Percentiles rank a stretch among this genome's conserved stretches.
Conservation (phyloP, 352 stramenopile genomes). For the Pythium guiyangense region DNA sequence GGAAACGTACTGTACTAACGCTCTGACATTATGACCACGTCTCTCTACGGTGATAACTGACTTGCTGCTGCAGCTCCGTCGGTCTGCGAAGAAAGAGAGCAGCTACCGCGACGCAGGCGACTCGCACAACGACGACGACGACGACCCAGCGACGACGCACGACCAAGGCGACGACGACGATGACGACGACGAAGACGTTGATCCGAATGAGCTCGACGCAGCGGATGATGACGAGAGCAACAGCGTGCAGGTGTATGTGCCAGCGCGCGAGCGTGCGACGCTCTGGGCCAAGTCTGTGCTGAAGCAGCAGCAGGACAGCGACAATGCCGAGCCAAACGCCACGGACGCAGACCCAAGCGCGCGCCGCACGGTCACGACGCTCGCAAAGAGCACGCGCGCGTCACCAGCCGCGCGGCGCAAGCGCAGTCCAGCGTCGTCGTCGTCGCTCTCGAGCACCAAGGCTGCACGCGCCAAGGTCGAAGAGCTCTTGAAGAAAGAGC, state of each 20-base stretch:
- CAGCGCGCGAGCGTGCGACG: constrained; percentile 61
- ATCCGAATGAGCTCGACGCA: too few species aligned
- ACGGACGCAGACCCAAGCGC: not conserved
- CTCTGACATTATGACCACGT: too few species aligned
- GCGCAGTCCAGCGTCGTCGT: too few species aligned
- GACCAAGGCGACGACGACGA: constrained; percentile 36
- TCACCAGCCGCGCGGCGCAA: too few species aligned
- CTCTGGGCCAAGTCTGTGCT: constrained; percentile 72
- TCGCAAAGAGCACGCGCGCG: too few species aligned
- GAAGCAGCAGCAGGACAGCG: constrained; percentile 31
- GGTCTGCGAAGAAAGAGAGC: constrained; percentile 39
- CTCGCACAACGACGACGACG: constrained; percentile 31
- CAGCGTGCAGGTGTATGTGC: constrained; percentile 45
- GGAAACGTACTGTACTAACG: too few species aligned
- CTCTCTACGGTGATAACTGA: too few species aligned
- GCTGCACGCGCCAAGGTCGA: constrained; percentile 49
- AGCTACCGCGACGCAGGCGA: constrained; percentile 31
- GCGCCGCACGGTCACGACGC: too few species aligned
- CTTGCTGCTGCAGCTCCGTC: constrained; percentile 31
- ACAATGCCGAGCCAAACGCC: constrained; percentile 21
- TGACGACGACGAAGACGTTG: not conserved
- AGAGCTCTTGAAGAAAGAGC: constrained; percentile 62
- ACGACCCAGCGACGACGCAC: constrained; percentile 35
- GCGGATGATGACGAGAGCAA: not conserved
- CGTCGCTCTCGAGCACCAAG: not conserved